Conservation (phyloP, 805 yeast genomes). For the Wickerhamomyces rabaulensis region DNA sequence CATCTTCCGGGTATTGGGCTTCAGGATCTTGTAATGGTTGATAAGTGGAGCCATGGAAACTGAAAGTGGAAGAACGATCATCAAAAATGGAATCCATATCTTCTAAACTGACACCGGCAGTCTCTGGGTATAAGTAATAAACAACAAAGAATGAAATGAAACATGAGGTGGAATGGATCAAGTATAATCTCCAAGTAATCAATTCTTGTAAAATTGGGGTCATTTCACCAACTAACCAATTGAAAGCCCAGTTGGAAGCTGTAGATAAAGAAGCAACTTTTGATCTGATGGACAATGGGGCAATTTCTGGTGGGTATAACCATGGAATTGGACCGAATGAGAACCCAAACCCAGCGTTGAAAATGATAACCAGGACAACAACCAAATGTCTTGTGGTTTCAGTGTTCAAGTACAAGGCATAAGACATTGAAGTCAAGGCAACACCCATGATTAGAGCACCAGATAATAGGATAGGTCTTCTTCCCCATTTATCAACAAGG, state of each 20-base stretch:
- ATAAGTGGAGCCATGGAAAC: slow-evolving; percentile 24
- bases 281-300: slow-evolving; percentile 79
- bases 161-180: slow-evolving; percentile 79
- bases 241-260: slow-evolving; percentile 90
- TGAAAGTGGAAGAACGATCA: slow-evolving; percentile 41
- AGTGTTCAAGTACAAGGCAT: slow-evolving; percentile 46
- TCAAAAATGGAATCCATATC: slow-evolving; percentile 92
- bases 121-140: slow-evolving; percentile 75
- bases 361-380: slow-evolving; percentile 69
- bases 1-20: slow-evolving; percentile 5
- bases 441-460: slow-evolving; percentile 81
- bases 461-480: slow-evolving; percentile 73
- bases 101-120: slow-evolving; percentile 82
- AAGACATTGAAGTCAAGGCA: slow-evolving; percentile 60
- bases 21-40: slow-evolving; percentile 11
- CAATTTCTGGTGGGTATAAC: slow-evolving; percentile 80
- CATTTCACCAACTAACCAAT: slow-evolving; percentile 87
- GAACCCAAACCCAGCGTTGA: slow-evolving; percentile 80
- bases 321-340: slow-evolving; percentile 96
- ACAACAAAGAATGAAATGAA: slow-evolving; percentile 69
- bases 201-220: slow-evolving; percentile 78
- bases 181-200: slow-evolving; percentile 75
- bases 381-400: slow-evolving; percentile 61
- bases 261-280: slow-evolving; percentile 89
- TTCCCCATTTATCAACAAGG: slow-evolving; percentile 86